Percentiles rank a stretch among this genome's conserved stretches.
Evolutionary conservation across 2,329 filamentous ascomycete genomes (phyloP).

Genomic region (Albophoma yamanashiensis): DNA sequence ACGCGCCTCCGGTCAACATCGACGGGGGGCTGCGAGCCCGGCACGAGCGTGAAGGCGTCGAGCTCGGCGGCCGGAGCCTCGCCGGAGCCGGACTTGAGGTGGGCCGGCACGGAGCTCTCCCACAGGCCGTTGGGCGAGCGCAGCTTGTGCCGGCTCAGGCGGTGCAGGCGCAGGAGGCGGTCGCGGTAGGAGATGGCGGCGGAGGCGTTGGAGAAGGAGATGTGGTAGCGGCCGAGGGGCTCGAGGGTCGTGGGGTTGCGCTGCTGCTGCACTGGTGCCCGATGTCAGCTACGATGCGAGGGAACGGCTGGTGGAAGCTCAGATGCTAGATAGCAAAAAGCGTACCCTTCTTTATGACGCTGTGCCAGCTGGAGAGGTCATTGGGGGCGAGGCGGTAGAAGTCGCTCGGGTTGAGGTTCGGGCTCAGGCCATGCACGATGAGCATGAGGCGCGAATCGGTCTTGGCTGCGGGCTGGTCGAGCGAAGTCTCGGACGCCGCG

Average conservation of each 20-base stretch:
- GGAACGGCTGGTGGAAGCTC: not conserved
- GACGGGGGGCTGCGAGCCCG: constrained; percentile 11
- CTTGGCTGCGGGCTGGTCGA: not conserved
- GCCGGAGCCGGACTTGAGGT: constrained; percentile 10
- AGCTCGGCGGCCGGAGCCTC: constrained; percentile 11
- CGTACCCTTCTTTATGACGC: constrained; percentile 47
- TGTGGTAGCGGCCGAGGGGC: constrained; percentile 53
- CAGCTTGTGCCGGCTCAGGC: constrained; percentile 17
- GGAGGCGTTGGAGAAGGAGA: constrained; percentile 53
- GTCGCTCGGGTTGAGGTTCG: constrained; percentile 53
- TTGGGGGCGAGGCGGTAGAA: constrained; percentile 57
- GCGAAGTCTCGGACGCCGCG: not conserved
- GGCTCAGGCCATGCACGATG: constrained; percentile 46
- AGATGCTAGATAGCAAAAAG: not conserved
- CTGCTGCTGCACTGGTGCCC: constrained; percentile 44
- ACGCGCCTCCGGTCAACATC: constrained; percentile 10
- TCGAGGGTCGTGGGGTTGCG: constrained; percentile 54
- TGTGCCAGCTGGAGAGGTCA: constrained; percentile 59
- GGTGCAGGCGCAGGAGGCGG: constrained; percentile 21
- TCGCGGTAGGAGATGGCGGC: constrained; percentile 50
- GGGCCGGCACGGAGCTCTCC: constrained; percentile 14
- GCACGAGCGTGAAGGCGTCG: constrained; percentile 17
- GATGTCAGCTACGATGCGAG: constrained; percentile 1
- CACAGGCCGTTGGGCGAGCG: constrained; percentile 19
- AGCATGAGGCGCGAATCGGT: constrained; percentile 27